Conservation (phyloP, 2,329 filamentous ascomycete species). For the Arthrobotrys sphaeroides region DNA sequence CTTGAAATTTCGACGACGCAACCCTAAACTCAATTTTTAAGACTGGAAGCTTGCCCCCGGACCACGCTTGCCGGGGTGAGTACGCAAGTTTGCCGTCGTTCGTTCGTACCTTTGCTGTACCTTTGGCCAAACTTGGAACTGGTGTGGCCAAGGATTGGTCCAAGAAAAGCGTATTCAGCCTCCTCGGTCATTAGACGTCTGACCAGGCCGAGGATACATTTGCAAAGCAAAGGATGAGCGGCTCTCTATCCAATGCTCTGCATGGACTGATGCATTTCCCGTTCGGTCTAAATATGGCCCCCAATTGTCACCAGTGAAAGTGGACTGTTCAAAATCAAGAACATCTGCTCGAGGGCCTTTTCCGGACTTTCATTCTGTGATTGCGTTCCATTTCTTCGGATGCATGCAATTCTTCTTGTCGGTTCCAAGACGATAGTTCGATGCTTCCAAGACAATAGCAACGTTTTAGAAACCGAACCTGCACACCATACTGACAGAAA, state of each 20-base stretch:
- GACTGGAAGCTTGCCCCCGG: neutral
- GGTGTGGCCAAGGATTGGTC: conserved; percentile 40
- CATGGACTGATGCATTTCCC: conserved; percentile 23
- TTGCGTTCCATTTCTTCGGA: conserved; percentile 18
- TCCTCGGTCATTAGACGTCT: conserved; percentile 34
- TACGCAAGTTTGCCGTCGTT: conserved; percentile 40
- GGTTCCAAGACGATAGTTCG: conserved; percentile 6
- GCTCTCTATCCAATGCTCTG: conserved; percentile 25
- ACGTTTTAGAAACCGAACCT: conserved; percentile 32
- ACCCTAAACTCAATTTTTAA: conserved; percentile 32
- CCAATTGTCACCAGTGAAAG: conserved; percentile 21
- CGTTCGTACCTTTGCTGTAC: conserved; percentile 11
- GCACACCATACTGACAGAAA: conserved; percentile 5
- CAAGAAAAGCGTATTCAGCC: conserved; percentile 45
- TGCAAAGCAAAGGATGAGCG: conserved; percentile 46
- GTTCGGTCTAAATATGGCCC: conserved; percentile 49
- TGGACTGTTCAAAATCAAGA: conserved; percentile 34
- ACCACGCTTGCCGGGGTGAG: conserved; percentile 23
- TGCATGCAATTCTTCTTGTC: conserved; percentile 14
- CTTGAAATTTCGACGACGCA: conserved; percentile 21
- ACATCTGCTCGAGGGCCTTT: conserved; percentile 13
- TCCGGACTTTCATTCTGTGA: neutral
- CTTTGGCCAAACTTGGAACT: conserved; percentile 39
- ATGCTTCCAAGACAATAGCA: conserved; percentile 14
- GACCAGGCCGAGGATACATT: conserved; percentile 29